Conservation (phyloP, 108 stramenopile genomes). For the Skeletonema menzelii region DNA sequence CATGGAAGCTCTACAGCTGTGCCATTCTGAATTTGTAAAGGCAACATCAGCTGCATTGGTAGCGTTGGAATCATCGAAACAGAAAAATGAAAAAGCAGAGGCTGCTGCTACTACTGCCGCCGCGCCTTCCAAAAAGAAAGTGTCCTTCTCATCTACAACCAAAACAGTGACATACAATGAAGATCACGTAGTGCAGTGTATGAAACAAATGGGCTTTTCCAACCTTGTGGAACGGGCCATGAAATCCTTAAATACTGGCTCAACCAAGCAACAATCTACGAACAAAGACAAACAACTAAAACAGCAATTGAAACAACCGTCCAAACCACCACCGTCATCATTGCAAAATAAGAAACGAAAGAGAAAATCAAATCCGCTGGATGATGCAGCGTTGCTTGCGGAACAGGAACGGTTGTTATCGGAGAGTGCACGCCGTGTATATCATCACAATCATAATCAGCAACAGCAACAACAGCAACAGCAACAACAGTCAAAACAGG, state of each 20-base stretch:
- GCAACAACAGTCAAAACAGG: not conserved
- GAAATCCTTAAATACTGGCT: conserved; percentile 4
- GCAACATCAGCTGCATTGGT: not conserved
- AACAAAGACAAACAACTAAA: not conserved
- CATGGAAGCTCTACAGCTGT: conserved; percentile 23
- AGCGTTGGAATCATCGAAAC: conserved; percentile 2
- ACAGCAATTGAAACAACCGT: not conserved
- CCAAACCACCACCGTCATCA: not conserved
- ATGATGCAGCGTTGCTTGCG: conserved; percentile 8
- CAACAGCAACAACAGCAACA: not conserved
- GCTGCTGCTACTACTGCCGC: not conserved
- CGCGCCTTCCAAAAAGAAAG: not conserved
- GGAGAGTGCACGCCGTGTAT: conserved; percentile 25
- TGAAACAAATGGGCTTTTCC: conserved; percentile 20
- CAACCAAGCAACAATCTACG: not conserved
- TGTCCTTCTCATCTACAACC: not conserved
- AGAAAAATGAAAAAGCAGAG: not conserved
- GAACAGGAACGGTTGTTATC: conserved; percentile 26
- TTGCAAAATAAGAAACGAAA: conserved; percentile 19
- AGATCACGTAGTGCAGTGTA: conserved; percentile 6
- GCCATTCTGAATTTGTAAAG: conserved; percentile 20
- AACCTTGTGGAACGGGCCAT: conserved; percentile 11
- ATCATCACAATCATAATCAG: not conserved
- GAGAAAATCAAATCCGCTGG: conserved; percentile 9
- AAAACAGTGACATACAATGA: conserved; percentile 13